These are phyloP conservation scores for Exobasidium rhododendri DNA, from an alignment of 1,284 basidiomycete species.

Conservation along the genomic window DNA sequence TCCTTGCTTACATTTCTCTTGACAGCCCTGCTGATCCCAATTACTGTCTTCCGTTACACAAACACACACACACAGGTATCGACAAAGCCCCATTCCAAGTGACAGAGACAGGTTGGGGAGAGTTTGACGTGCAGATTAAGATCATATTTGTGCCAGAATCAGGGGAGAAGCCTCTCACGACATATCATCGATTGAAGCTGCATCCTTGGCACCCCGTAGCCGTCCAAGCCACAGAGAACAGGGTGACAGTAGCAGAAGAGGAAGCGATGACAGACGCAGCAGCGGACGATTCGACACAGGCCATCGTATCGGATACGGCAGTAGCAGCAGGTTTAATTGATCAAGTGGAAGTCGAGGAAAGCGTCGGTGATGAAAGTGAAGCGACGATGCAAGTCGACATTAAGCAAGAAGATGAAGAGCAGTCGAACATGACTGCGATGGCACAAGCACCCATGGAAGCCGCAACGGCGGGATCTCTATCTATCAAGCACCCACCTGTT, in stretches of 20 bases:
- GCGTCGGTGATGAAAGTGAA: not conserved
- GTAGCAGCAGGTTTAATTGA: not conserved
- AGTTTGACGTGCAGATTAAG: conserved; percentile 93
- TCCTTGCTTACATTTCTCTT: not conserved
- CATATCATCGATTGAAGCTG: conserved; percentile 91
- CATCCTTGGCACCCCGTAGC: conserved; percentile 76
- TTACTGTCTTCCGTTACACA: not conserved
- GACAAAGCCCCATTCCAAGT: conserved; percentile 93
- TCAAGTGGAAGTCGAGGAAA: not conserved
- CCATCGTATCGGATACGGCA: conserved; percentile 10
- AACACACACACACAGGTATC: conserved; percentile 63
- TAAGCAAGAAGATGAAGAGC: not conserved
- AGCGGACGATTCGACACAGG: conserved; percentile 54
- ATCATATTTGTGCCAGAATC: conserved; percentile 89
- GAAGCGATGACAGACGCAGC: conserved; percentile 66
- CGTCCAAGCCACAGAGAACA: not conserved
- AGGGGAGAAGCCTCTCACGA: conserved; percentile 79
- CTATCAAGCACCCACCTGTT: conserved; percentile 31
- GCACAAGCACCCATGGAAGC: not conserved
- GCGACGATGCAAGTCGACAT: not conserved
- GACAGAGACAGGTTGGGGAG: conserved; percentile 97
- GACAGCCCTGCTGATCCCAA: not conserved
- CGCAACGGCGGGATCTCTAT: not conserved
- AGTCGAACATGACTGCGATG: not conserved
- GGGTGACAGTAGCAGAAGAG: conserved; percentile 52